Conservation (phyloP, 2,329 filamentous ascomycete genomes). For the Ascochyta rabiei region DNA sequence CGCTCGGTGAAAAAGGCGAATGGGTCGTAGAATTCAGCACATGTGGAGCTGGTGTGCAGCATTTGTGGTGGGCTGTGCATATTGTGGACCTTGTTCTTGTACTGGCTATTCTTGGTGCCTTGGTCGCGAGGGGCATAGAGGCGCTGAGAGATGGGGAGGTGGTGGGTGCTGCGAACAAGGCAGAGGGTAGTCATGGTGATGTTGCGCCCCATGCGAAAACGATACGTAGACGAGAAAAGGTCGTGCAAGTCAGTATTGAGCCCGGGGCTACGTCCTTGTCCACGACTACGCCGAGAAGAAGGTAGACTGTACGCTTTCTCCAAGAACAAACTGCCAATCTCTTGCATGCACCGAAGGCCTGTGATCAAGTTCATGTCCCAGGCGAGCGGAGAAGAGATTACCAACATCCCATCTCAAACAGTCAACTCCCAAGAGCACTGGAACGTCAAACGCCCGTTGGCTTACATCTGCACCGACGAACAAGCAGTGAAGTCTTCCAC, state of each 20-base stretch:
- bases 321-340: no score
- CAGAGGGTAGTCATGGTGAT: not conserved
- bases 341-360: no score
- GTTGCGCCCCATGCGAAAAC: not conserved
- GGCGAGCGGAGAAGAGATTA: no score
- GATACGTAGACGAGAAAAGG: not conserved
- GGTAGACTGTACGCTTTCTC: no score
- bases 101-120: not conserved
- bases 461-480: no score
- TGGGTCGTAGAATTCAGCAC: constrained; percentile 84
- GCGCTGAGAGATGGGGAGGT: not conserved
- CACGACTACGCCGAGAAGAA: no score
- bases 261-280: not conserved
- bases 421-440: no score
- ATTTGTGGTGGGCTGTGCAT: constrained; percentile 94
- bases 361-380: no score
- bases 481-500: no score
- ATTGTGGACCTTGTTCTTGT: constrained; percentile 48
- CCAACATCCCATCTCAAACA: no score
- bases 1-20: constrained; percentile 71
- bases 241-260: not conserved
- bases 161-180: not conserved
- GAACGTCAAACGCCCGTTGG: no score
- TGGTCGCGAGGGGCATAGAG: not conserved
- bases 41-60: constrained; percentile 82